Conservation (phyloP, 805 yeast genomes). For the Teunomyces lycoperdinae region DNA sequence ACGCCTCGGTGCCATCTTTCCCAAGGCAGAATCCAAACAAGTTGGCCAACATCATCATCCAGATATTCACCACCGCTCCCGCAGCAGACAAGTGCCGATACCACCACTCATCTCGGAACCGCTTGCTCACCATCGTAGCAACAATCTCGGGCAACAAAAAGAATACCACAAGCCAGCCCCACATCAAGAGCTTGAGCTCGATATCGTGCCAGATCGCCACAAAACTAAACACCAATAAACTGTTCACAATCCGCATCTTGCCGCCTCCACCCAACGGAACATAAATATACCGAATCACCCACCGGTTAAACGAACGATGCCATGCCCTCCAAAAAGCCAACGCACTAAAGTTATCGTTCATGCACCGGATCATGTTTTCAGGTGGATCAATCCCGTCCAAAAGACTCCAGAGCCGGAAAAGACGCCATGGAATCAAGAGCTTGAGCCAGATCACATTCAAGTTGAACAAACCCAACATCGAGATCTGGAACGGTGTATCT, state of each 20-base stretch:
- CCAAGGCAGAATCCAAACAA: conserved; percentile 94
- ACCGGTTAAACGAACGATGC: conserved; percentile 92
- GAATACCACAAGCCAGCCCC: conserved; percentile 95
- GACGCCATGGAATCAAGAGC: conserved; percentile 90
- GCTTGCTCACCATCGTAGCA: conserved; percentile 47
- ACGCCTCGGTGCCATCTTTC: conserved; percentile 69
- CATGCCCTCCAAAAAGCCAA: conserved; percentile 98
- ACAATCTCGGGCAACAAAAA: conserved; percentile 84
- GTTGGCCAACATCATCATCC: conserved; percentile 98
- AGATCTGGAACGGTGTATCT: conserved; percentile 86
- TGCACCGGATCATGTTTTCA: conserved; percentile 95
- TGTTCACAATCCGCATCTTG: conserved; percentile 64
- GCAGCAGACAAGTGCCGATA: conserved; percentile 78
- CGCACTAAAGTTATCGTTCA: conserved; percentile 91
- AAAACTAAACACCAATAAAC: conserved; percentile 84
- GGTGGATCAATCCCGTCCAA: conserved; percentile 95
- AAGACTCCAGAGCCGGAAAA: conserved; percentile 89
- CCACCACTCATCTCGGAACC: conserved; percentile 54
- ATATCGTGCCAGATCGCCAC: conserved; percentile 99
- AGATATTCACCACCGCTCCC: conserved; percentile 86
- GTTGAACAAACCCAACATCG: conserved; percentile 92
- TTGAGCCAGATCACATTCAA: conserved; percentile 92
- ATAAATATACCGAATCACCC: conserved; percentile 87
- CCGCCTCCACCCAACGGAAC: conserved; percentile 87
- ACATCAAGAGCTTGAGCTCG: conserved; percentile 74